Evolutionary conservation across 1,284 basidiomycete species (phyloP).

Genomic region (Filobasidium uniguttulatum): DNA sequence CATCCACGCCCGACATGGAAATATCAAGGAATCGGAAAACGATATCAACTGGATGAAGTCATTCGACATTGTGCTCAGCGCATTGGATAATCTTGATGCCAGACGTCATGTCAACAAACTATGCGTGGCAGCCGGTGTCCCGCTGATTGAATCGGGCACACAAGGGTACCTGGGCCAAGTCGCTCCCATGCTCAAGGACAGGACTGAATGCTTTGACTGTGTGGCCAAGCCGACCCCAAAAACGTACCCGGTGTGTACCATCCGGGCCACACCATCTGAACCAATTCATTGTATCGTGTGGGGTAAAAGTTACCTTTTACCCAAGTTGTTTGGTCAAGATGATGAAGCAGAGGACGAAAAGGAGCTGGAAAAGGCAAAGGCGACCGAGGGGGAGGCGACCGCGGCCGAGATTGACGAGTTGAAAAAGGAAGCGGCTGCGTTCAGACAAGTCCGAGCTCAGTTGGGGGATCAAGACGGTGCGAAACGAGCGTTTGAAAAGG

Average conservation of each 20-base stretch:
- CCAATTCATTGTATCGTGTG: constrained; percentile 99
- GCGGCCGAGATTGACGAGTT: constrained; percentile 72
- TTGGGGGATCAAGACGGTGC: constrained; percentile 46
- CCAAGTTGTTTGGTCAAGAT: constrained; percentile 87
- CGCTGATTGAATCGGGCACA: constrained; percentile 91
- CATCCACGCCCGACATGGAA: constrained; percentile 81
- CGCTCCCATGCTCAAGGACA: constrained; percentile 49
- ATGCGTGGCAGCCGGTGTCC: constrained; percentile 82
- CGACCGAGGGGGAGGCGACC: constrained; percentile 55
- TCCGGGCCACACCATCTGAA: constrained; percentile 90
- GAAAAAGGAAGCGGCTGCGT: constrained; percentile 76
- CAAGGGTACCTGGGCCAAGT: constrained; percentile 80
- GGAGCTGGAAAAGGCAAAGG: constrained; percentile 41
- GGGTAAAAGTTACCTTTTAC: constrained; percentile 96
- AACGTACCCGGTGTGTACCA: constrained; percentile 95
- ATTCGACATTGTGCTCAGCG: constrained; percentile 90
- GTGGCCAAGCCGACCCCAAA: constrained; percentile 78
- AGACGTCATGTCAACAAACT: constrained; percentile 90
- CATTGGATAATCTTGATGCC: constrained; percentile 85
- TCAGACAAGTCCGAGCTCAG: constrained; percentile 56
- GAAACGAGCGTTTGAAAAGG: constrained; percentile 71
- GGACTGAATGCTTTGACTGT: constrained; percentile 85
- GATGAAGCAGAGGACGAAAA: constrained; percentile 42
- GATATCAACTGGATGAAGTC: constrained; percentile 76
- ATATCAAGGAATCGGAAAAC: constrained; percentile 88